Percentiles rank a stretch among this genome's conserved stretches.
These are phyloP conservation scores for Pyracantha coccinea DNA, from an alignment of 331 rosid species.

Conservation along the genomic window DNA sequence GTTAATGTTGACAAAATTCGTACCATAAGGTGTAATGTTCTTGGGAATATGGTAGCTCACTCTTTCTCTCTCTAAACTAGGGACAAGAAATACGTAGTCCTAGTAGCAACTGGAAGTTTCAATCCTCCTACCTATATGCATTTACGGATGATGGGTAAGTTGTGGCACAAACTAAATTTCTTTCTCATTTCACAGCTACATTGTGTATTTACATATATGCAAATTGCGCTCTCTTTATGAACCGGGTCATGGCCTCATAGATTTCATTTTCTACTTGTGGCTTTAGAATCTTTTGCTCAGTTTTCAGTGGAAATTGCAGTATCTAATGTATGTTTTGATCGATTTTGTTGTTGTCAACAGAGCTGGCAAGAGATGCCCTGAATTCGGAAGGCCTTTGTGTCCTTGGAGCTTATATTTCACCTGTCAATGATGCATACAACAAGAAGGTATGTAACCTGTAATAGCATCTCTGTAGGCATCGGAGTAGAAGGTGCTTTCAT, in stretches of 20 bases:
- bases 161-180: not conserved
- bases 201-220: not conserved
- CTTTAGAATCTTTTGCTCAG: not conserved
- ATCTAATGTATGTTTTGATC: not conserved
- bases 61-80: constrained; percentile 20
- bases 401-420: constrained; percentile 49
- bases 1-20: not conserved
- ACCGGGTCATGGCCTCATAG: not conserved
- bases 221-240: not conserved
- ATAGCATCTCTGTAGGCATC: not conserved
- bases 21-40: not conserved
- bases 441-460: constrained; percentile 45
- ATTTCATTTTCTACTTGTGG: not conserved
- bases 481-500: not conserved
- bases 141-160: constrained; percentile 85
- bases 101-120: constrained; percentile 94
- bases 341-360: constrained; percentile 25
- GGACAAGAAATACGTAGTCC: constrained; percentile 49
- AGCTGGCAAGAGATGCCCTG: constrained; percentile 79
- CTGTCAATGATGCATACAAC: constrained; percentile 8
- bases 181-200: not conserved
- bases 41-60: not conserved
- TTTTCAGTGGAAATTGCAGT: not conserved
- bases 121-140: constrained; percentile 98
- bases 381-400: constrained; percentile 59